Conservation (phyloP, 257 asterid genomes). For the Haberlea rhodopensis region DNA sequence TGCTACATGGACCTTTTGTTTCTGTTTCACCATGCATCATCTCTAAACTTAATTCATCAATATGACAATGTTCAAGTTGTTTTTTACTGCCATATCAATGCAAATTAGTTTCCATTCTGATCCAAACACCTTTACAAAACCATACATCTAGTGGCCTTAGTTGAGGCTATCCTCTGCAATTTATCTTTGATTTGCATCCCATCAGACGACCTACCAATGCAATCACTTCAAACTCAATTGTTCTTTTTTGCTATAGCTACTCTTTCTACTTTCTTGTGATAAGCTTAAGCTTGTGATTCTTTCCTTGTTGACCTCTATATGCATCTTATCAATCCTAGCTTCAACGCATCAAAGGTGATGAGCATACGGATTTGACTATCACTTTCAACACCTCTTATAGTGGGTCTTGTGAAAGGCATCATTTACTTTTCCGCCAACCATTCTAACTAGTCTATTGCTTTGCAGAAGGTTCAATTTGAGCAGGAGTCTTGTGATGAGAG, state of each 20-base stretch:
- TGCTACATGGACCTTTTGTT: neutral
- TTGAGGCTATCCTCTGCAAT: neutral
- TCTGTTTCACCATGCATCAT: neutral
- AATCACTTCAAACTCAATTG: slow-evolving; percentile 19
- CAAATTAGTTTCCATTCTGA: neutral
- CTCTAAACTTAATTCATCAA: neutral
- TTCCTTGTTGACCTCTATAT: neutral
- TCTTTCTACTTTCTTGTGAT: neutral
- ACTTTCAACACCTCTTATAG: neutral
- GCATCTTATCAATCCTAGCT: neutral
- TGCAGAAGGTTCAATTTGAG: too few species aligned
- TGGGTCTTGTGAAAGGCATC: neutral
- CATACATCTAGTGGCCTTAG: neutral
- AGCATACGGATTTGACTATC: neutral
- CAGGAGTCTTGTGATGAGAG: too few species aligned
- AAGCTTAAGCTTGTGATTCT: neutral
- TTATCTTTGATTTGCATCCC: neutral
- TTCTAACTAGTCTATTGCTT: neutral
- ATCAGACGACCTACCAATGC: slow-evolving; percentile 9
- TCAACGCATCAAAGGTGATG: neutral
- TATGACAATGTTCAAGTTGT: neutral
- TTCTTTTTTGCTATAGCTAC: slow-evolving; percentile 12
- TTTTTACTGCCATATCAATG: neutral
- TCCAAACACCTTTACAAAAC: neutral
- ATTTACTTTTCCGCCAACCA: too few species aligned